phyloP scores from a whole-genome alignment of 768 basidiomycete genomes.

The Sistotremastrum niveocremeum region DNA sequence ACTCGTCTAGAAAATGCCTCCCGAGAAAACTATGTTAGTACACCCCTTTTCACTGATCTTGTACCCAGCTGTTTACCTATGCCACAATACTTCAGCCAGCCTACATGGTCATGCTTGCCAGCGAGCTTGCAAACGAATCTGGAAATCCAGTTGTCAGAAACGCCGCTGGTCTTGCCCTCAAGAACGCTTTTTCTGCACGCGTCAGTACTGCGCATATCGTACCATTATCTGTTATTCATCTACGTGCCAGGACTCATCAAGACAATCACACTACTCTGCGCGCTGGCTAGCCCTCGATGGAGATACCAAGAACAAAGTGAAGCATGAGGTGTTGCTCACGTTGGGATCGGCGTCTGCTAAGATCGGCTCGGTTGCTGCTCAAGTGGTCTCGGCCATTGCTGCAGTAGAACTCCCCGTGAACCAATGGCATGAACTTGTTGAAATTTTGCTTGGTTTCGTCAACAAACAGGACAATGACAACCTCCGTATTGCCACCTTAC shows the following conservation, averaged over 20 bases:
- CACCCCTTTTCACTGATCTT: conserved; percentile 8
- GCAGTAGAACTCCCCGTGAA: conserved; percentile 79
- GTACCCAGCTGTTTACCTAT: conserved; percentile 7
- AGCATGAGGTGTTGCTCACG: conserved; percentile 72
- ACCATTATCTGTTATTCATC: conserved; percentile 7
- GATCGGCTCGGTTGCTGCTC: conserved; percentile 80
- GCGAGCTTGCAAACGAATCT: conserved; percentile 68
- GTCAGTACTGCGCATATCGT: conserved; percentile 35
- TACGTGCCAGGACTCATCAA: conserved; percentile 47
- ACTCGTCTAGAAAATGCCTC: conserved; percentile 79
- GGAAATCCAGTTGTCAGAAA: conserved; percentile 67
- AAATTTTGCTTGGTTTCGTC: conserved; percentile 75
- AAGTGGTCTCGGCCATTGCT: conserved; percentile 90
- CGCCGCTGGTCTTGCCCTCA: conserved; percentile 93
- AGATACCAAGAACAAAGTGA: conserved; percentile 66
- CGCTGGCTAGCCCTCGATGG: conserved; percentile 72
- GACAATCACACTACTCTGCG: conserved; percentile 61
- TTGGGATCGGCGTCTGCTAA: conserved; percentile 59
- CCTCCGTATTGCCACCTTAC: conserved; percentile 75
- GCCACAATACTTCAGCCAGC: conserved; percentile 43
- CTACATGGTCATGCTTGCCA: conserved; percentile 85
- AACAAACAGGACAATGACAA: conserved; percentile 60
- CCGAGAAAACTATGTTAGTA: conserved; percentile 77
- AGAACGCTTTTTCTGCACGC: conserved; percentile 84
- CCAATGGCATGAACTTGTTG: conserved; percentile 87